Percentiles rank a stretch among this genome's conserved stretches.
phyloP scores from a whole-genome alignment of 768 basidiomycete genomes.

The Lyophyllum semitale region DNA sequence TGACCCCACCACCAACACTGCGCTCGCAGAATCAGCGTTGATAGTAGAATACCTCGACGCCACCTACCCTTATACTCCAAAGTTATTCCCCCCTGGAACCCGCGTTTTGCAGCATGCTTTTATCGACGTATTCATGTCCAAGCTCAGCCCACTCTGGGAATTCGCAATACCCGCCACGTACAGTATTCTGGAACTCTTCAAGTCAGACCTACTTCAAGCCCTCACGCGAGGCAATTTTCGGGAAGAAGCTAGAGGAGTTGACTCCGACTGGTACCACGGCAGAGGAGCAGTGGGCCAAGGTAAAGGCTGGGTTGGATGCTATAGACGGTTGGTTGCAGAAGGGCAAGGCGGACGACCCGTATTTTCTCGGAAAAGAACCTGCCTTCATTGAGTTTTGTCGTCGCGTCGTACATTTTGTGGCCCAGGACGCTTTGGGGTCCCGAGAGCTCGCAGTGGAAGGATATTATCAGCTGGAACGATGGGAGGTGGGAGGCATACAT shows the following conservation, averaged over 20 bases:
- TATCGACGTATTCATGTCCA: background rate
- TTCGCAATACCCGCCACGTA: conserved; percentile 15
- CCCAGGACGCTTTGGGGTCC: conserved; percentile 32
- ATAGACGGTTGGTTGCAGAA: conserved; percentile 30
- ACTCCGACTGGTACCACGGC: conserved; percentile 23
- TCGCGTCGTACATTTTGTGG: conserved; percentile 32
- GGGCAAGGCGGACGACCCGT: conserved; percentile 26
- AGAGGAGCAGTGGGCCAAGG: conserved; percentile 32
- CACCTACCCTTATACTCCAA: conserved; percentile 33
- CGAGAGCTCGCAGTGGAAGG: conserved; percentile 43
- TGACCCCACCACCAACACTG: conserved; percentile 31
- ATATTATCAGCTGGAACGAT: conserved; percentile 37
- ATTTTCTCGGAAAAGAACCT: conserved; percentile 36
- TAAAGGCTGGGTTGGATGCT: conserved; percentile 32
- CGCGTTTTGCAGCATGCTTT: conserved; percentile 16
- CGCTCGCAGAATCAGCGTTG: conserved; percentile 32
- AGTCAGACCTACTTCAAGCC: conserved; percentile 34
- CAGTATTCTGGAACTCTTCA: conserved; percentile 26
- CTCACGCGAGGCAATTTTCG: conserved; percentile 27
- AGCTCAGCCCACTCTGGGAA: conserved; percentile 3
- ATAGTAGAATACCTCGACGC: conserved; percentile 43
- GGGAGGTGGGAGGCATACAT: conserved; percentile 40
- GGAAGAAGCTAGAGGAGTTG: conserved; percentile 31
- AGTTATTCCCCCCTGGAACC: conserved; percentile 27
- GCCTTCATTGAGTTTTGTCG: conserved; percentile 43